Conservation (phyloP, 805 yeast genomes). For the Wickerhamiella nectarea region DNA sequence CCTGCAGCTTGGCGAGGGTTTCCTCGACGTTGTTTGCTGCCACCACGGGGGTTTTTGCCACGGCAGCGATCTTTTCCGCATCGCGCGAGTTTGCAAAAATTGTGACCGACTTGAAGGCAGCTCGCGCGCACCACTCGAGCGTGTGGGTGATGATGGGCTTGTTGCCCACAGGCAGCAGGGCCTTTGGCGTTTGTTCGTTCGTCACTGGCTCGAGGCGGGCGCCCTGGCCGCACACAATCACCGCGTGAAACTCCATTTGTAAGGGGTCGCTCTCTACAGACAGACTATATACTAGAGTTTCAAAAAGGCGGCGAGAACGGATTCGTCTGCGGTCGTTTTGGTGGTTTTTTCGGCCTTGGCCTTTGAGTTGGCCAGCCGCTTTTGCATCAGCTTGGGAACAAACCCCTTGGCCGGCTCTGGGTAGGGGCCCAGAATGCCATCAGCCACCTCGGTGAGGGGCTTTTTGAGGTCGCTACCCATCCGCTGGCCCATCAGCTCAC, state of each 20-base stretch:
- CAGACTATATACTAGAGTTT: too few species aligned
- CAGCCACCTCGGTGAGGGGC: constrained; percentile 53
- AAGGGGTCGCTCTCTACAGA: too few species aligned
- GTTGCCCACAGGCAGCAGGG: constrained; percentile 80
- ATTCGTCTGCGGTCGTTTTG: constrained; percentile 23
- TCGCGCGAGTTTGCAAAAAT: constrained; percentile 44
- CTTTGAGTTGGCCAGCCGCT: constrained; percentile 36
- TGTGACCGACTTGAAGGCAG: constrained; percentile 51
- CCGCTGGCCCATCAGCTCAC: constrained; percentile 36
- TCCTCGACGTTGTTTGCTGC: constrained; percentile 16
- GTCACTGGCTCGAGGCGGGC: constrained; percentile 53
- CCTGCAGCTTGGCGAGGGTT: constrained; percentile 6
- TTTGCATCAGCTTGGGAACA: constrained; percentile 37
- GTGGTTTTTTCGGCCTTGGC: not conserved
- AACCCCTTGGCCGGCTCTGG: constrained; percentile 52
- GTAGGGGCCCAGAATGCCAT: constrained; percentile 51
- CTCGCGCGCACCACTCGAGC: constrained; percentile 84
- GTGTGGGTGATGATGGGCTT: constrained; percentile 78
- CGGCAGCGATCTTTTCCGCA: constrained; percentile 29
- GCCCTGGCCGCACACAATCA: constrained; percentile 83
- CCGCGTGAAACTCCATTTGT: constrained; percentile 81
- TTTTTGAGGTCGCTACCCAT: constrained; percentile 55
- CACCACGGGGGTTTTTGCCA: constrained; percentile 3
- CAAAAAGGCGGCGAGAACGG: constrained; percentile 7
- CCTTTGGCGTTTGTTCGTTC: constrained; percentile 64